phyloP scores from a whole-genome alignment of 1,284 basidiomycete species.

The Spongispora temasekensis region DNA sequence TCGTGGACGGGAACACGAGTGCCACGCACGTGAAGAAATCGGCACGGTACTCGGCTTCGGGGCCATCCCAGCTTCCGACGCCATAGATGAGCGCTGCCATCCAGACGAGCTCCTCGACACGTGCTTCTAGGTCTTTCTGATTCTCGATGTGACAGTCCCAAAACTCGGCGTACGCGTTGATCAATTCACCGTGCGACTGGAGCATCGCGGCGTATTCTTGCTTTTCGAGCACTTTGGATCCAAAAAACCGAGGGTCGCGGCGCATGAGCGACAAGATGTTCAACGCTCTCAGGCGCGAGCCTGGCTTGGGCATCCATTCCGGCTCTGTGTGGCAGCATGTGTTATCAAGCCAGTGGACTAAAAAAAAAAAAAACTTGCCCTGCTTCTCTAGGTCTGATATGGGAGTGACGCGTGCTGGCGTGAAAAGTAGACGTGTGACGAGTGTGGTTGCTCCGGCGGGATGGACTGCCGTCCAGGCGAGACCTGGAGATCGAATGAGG shows the following conservation, averaged over 20 bases:
- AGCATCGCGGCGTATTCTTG: constrained; percentile 34
- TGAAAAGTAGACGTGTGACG: constrained; percentile 33
- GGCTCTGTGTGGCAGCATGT: too few species aligned
- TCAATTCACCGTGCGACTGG: constrained; percentile 32
- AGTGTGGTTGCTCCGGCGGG: constrained; percentile 31
- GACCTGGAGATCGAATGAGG: constrained; percentile 32
- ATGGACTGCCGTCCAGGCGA: constrained; percentile 48
- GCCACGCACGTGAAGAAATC: constrained; percentile 36
- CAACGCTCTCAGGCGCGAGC: constrained; percentile 37
- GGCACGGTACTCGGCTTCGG: constrained; percentile 26
- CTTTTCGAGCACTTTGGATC: constrained; percentile 29
- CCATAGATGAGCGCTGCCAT: constrained; percentile 35
- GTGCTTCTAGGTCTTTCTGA: constrained; percentile 28
- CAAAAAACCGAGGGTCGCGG: constrained; percentile 36
- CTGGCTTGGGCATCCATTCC: constrained; percentile 21
- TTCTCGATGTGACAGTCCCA: constrained; percentile 33
- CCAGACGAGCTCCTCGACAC: constrained; percentile 36
- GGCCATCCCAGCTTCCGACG: constrained; percentile 34
- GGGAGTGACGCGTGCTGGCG: constrained; percentile 27
- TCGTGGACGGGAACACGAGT: constrained; percentile 9
- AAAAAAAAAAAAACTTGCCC: constrained; percentile 7
- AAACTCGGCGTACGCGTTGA: constrained; percentile 32
- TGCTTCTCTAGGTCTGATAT: constrained; percentile 28
- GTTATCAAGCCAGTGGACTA: too few species aligned
- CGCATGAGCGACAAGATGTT: constrained; percentile 41